Evolutionary conservation across 2,329 filamentous ascomycete genomes (phyloP).

Genomic region (Stemphylium vesicarium): DNA sequence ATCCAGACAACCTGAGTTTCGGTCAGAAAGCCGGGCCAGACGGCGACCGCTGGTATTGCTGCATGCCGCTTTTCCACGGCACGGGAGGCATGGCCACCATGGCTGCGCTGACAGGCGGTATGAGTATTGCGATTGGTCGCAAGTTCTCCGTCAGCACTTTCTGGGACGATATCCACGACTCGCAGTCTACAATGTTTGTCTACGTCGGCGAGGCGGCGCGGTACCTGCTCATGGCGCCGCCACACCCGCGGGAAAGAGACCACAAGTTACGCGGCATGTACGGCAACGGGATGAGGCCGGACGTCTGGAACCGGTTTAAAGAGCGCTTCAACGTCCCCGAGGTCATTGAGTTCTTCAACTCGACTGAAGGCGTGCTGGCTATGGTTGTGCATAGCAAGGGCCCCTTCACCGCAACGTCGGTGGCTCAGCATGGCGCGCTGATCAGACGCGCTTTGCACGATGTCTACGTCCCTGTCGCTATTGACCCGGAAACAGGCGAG

Average conservation of each 20-base stretch:
- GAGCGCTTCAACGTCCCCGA: constrained; percentile 67
- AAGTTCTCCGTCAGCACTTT: constrained; percentile 72
- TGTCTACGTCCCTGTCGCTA: constrained; percentile 67
- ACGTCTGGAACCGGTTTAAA: constrained; percentile 69
- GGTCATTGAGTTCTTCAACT: constrained; percentile 78
- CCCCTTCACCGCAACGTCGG: constrained; percentile 63
- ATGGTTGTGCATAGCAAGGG: constrained; percentile 60
- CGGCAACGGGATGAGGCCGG: constrained; percentile 70
- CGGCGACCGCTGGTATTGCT: constrained; percentile 71
- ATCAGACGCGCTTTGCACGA: constrained; percentile 60
- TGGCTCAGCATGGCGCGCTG: constrained; percentile 73
- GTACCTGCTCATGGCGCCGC: constrained; percentile 72
- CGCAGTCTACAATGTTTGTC: constrained; percentile 70
- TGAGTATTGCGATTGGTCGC: constrained; percentile 65
- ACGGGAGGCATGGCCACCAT: constrained; percentile 68
- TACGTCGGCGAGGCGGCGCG: constrained; percentile 80
- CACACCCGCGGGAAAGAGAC: constrained; percentile 63
- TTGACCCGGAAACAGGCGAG: constrained; percentile 71
- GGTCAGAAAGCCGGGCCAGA: constrained; percentile 45
- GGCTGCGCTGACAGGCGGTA: constrained; percentile 50
- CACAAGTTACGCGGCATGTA: constrained; percentile 66
- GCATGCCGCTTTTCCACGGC: constrained; percentile 79
- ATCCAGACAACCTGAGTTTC: constrained; percentile 41
- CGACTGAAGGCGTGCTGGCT: constrained; percentile 71
- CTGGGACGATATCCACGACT: constrained; percentile 73